Conservation (phyloP, 2,329 filamentous ascomycete genomes). For the Zymoseptoria brevis region DNA sequence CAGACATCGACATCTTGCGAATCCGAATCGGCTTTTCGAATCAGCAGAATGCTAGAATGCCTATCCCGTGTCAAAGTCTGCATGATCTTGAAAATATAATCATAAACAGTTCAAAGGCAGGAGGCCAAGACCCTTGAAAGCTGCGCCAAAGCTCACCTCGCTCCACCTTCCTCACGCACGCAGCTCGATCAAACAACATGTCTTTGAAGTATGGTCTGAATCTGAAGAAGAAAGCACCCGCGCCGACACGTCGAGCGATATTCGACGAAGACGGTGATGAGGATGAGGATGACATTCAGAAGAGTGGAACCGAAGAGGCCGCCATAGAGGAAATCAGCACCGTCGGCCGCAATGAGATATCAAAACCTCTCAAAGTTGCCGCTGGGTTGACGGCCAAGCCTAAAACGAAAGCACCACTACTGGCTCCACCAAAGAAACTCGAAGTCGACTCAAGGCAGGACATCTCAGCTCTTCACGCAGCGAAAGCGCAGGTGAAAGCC, state of each 20-base stretch:
- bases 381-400: not conserved
- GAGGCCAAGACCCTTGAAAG: not conserved
- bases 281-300: slow-evolving; percentile 16
- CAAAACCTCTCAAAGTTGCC: not conserved
- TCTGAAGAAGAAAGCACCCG: slow-evolving; percentile 24
- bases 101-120: not conserved
- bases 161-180: slow-evolving; percentile 1
- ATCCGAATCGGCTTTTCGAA: not conserved
- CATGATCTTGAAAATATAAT: not conserved
- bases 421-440: slow-evolving; percentile 29
- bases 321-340: slow-evolving; percentile 49
- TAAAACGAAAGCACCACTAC: slow-evolving; percentile 17
- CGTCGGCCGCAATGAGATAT: slow-evolving; percentile 40
- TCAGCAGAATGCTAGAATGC: not conserved
- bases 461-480: slow-evolving; percentile 51
- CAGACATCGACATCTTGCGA: slow-evolving; percentile 18
- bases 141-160: not conserved
- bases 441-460: slow-evolving; percentile 43
- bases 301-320: slow-evolving; percentile 29
- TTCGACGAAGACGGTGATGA: slow-evolving; percentile 25
- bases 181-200: slow-evolving; percentile 19
- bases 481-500: slow-evolving; percentile 55
- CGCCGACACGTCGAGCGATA: slow-evolving; percentile 14
- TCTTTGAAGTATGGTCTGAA: slow-evolving; percentile 32
- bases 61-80: not conserved